phyloP scores from a whole-genome alignment of 106 monocot genomes.

The Iris macrosiphon region DNA sequence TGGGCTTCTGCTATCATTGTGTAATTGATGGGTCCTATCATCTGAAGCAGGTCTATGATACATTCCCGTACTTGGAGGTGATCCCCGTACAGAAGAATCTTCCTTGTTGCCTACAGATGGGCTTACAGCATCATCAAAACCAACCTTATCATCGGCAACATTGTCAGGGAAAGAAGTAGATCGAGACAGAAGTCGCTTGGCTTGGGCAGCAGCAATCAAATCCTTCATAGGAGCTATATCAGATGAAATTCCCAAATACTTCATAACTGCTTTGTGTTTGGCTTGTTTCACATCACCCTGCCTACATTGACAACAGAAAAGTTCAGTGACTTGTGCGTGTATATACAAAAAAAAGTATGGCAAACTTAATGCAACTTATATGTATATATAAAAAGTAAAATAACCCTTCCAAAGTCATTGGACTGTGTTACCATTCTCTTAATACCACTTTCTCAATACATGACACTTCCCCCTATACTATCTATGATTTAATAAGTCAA shows the following conservation, averaged over 20 bases:
- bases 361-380: background rate
- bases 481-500: no score
- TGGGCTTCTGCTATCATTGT: slow-evolving; percentile 29
- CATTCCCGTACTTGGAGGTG: slow-evolving; percentile 23
- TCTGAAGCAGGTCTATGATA: slow-evolving; percentile 21
- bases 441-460: no score
- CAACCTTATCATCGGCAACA: slow-evolving; percentile 24
- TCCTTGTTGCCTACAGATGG: slow-evolving; percentile 22
- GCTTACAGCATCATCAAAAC: slow-evolving; percentile 24
- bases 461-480: no score
- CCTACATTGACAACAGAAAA: slow-evolving; percentile 31
- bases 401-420: no score
- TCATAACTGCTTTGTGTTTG: slow-evolving; percentile 14
- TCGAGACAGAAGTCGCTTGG: slow-evolving; percentile 41
- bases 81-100: slow-evolving; percentile 36
- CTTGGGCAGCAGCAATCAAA: slow-evolving; percentile 77
- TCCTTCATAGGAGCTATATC: slow-evolving; percentile 55
- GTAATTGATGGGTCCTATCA: slow-evolving; percentile 30
- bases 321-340: background rate
- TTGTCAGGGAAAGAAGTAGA: slow-evolving; percentile 44
- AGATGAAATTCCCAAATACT: slow-evolving; percentile 40
- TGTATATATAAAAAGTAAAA: slow-evolving; percentile 8
- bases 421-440: no score
- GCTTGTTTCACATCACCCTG: slow-evolving; percentile 22
- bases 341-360: background rate